Evolutionary conservation across 495 filamentous ascomycete species (phyloP), one percentile per base, ranked within the genome.

Genomic region (Rhizodiscina lignyota): DNA sequence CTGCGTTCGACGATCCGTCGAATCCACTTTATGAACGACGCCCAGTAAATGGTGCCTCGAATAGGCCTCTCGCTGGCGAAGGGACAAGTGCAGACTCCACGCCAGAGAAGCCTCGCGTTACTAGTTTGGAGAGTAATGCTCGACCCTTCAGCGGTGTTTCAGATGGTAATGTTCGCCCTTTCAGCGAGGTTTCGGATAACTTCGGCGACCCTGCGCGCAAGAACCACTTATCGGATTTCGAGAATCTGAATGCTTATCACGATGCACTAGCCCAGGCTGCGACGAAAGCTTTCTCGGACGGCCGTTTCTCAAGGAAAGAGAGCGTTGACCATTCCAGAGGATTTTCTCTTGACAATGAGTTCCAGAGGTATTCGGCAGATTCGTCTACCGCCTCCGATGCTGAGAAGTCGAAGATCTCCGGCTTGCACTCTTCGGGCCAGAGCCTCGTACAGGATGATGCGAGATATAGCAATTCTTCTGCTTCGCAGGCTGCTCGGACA

Each of bases 231-330:
- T n/a, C 35, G 18, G 40, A 32, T 21, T 41, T 43, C 22, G 31
- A 13, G 21, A 73, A 71, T 30, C 56, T 81, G 22, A 68, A 73
- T 12, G 75, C 74, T 2, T 77, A 91, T 45, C 83, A 87, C 45
- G 72, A 77, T 37, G 81, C 83, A n/a, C 55, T 94, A 16, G 79
- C 80, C 5, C 70, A 74, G 24, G 84, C 82, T 5, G 77, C 80
- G 18, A 76, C 74, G 38, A 67, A 74, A 51, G 79, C 81, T 11
- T 71, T 74, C n/a, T 61, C 66, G 3, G 70, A 78, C 22, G 77
- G 74, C 11, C 69, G 74, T 26, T 80, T 89, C 47, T 59, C 63
- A 10, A 65, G 80, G 16, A 54, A 56, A 4, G 49, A 54, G 21
- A 72, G 70, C 39, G 47, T 60, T 22, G 36, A 45, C 16, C 19